These are phyloP conservation scores for Chenopodium berlandieri DNA, from an alignment of 148 eudicot species.

Conservation along the genomic window DNA sequence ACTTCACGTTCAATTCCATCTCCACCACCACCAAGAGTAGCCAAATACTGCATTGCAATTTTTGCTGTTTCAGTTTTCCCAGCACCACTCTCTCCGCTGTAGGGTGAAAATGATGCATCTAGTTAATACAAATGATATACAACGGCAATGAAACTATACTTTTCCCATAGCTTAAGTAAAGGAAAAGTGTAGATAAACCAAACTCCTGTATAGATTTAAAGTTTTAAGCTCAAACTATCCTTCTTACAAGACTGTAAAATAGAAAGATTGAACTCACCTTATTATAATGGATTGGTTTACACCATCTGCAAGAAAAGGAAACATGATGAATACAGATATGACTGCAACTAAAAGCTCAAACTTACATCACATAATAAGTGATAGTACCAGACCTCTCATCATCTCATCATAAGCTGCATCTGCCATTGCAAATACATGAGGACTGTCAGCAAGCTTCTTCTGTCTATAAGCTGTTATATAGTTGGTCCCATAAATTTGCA, in stretches of 20 bases:
- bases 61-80: constrained; percentile 99
- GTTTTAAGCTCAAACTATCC: background rate
- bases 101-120: constrained; percentile 15
- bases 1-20: constrained; percentile 68
- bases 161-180: background rate
- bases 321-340: constrained; percentile 6
- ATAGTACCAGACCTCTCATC: constrained; percentile 62
- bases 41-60: constrained; percentile 86
- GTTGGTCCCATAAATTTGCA: constrained; percentile 62
- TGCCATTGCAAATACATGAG: constrained; percentile 81
- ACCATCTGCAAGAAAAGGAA: constrained; percentile 61
- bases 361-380: background rate
- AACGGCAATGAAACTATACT: background rate
- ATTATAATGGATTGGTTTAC: constrained; percentile 79
- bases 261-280: constrained; percentile 48
- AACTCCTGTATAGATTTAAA: background rate
- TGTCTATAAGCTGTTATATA: constrained; percentile 54
- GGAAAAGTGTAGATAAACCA: background rate
- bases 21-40: constrained; percentile 72
- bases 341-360: constrained; percentile 16
- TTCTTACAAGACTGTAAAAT: background rate
- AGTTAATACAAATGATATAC: no score
- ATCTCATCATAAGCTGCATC: constrained; percentile 74
- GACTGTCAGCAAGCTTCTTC: constrained; percentile 76
- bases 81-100: constrained; percentile 97